Conservation (phyloP, 2,329 filamentous ascomycete species). For the Stachybotrys echinatus region DNA sequence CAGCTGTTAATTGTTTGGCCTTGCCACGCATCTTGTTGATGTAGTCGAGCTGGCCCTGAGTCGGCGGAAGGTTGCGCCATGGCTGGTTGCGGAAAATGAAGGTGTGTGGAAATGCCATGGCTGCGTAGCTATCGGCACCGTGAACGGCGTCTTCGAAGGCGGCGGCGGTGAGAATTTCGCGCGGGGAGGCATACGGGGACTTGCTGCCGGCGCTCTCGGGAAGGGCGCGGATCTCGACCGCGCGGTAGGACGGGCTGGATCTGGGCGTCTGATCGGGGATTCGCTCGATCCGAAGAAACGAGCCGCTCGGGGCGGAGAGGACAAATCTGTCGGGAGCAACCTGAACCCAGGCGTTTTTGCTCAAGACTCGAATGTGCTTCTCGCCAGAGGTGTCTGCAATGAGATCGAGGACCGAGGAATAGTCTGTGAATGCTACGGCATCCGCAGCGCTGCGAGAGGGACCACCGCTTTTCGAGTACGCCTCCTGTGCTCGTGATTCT, state of each 20-base stretch:
- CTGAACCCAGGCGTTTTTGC: slow-evolving; percentile 76
- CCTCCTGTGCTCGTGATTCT: slow-evolving; percentile 19
- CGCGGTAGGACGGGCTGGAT: slow-evolving; percentile 30
- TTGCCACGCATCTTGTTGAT: slow-evolving; percentile 60
- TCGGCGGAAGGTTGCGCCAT: slow-evolving; percentile 68
- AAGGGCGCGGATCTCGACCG: slow-evolving; percentile 42
- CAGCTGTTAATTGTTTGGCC: slow-evolving; percentile 44
- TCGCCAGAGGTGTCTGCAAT: slow-evolving; percentile 78
- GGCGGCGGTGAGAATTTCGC: slow-evolving; percentile 58
- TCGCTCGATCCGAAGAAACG: slow-evolving; percentile 51
- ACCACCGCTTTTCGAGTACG: not conserved
- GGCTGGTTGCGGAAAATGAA: slow-evolving; percentile 61
- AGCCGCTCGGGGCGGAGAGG: slow-evolving; percentile 59
- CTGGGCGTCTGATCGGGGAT: slow-evolving; percentile 16
- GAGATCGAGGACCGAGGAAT: slow-evolving; percentile 86
- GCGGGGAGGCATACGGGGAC: slow-evolving; percentile 63
- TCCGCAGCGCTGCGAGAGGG: slow-evolving; percentile 12
- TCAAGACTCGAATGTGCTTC: slow-evolving; percentile 70
- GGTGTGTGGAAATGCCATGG: slow-evolving; percentile 56
- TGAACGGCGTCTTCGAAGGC: slow-evolving; percentile 73
- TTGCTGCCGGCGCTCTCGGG: slow-evolving; percentile 36
- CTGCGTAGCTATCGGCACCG: slow-evolving; percentile 77
- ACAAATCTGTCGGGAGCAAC: slow-evolving; percentile 67
- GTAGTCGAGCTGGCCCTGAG: slow-evolving; percentile 60
- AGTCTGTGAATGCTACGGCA: slow-evolving; percentile 78